These are phyloP conservation scores for Camillea tinctor DNA, from an alignment of 2,329 filamentous ascomycete genomes.

Conservation along the genomic window DNA sequence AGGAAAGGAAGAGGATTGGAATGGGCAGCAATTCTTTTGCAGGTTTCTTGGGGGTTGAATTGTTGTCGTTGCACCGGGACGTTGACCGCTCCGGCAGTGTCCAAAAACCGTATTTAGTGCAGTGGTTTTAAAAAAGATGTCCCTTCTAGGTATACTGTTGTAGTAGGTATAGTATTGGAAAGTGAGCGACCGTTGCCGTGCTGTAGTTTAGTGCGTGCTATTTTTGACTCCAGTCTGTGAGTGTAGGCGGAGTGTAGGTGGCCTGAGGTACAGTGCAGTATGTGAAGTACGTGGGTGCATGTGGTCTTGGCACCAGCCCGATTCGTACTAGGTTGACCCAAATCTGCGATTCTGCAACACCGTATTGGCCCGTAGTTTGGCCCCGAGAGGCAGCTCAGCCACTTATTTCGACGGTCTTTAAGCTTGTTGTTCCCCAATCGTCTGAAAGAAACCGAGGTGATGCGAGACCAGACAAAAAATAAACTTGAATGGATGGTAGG, in stretches of 20 bases:
- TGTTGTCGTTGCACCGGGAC: neutral
- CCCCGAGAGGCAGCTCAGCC: neutral
- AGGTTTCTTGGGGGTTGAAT: neutral
- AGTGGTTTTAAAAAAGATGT: too few relatives aligned
- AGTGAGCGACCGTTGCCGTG: slow-evolving; percentile 6
- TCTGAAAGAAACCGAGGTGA: neutral
- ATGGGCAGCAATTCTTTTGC: neutral
- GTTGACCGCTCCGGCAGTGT: neutral
- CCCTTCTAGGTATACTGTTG: too few relatives aligned
- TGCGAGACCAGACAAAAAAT: neutral
- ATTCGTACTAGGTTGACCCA: neutral
- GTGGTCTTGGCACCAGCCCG: neutral
- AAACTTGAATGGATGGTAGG: neutral
- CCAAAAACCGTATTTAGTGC: neutral
- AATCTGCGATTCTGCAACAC: neutral
- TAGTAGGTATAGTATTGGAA: neutral
- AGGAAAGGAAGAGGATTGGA: neutral
- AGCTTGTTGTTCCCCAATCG: neutral
- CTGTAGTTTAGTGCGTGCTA: slow-evolving; percentile 12
- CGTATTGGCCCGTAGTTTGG: neutral
- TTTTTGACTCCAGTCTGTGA: slow-evolving; percentile 5
- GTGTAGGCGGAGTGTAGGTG: neutral
- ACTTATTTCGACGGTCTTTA: neutral
- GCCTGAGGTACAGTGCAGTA: neutral
- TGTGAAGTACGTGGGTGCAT: neutral